Conservation (phyloP, 2,329 filamentous ascomycete genomes). For the Ploettnerulaceae sp. region DNA sequence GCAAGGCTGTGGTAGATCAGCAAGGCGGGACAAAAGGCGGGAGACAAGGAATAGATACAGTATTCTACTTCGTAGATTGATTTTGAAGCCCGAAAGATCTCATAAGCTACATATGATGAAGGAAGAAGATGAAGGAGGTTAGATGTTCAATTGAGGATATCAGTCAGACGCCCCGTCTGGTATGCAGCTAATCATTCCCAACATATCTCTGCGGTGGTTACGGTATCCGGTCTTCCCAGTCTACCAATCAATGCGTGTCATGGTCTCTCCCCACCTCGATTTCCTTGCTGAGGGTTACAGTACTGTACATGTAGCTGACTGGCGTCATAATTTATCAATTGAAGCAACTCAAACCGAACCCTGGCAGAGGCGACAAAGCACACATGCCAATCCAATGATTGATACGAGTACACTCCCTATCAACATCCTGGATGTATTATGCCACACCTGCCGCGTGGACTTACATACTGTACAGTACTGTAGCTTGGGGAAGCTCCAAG, state of each 20-base stretch:
- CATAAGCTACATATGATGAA: background rate
- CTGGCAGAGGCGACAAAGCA: slow-evolving; percentile 5
- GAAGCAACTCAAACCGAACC: background rate
- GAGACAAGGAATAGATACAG: background rate
- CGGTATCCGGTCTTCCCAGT: slow-evolving; percentile 6
- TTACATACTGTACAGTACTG: too few relatives aligned
- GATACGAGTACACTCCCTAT: slow-evolving; percentile 1
- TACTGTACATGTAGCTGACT: too few relatives aligned
- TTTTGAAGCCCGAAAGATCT: background rate
- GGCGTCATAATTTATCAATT: slow-evolving; percentile 6
- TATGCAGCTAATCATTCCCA: background rate
- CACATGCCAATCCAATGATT: slow-evolving; percentile 10
- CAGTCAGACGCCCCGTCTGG: background rate
- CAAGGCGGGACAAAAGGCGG: background rate
- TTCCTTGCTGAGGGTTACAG: background rate
- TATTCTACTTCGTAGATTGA: background rate
- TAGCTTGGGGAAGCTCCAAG: slow-evolving; percentile 4
- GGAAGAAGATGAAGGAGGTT: background rate
- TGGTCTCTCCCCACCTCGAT: slow-evolving; percentile 1
- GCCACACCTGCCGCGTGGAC: slow-evolving; percentile 6
- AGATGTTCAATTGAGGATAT: slow-evolving; percentile 6
- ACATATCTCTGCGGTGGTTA: background rate
- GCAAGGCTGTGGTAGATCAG: slow-evolving; percentile 4
- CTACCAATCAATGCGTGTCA: background rate
- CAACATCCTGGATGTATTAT: slow-evolving; percentile 4